Base-by-base conservation (phyloP, 495 filamentous ascomycete genomes). In the Glonium stellatum region DNA sequence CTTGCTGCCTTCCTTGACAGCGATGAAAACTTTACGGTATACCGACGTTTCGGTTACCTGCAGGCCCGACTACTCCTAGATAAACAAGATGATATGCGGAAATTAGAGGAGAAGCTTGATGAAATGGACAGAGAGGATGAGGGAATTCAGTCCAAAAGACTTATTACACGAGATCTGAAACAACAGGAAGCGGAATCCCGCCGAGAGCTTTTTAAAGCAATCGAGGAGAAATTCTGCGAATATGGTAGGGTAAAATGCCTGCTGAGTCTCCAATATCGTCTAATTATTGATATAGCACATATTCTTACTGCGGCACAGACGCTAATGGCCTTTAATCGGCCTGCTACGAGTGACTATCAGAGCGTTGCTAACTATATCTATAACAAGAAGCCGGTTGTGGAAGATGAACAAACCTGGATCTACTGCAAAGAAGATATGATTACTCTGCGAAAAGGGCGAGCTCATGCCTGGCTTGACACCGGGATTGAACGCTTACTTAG, bases 341-440 rank as follows among this genome's bases (percentile, higher is more conserved):
- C 74, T 0, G 59, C 71, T 4, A 11, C 60, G 4, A 34, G 63
- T 21, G 73, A 76, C 46, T 74, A 74, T 37, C 8, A 51, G 15
- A 75, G 69, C 48, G 70, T 76, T 0, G 58, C 67, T n/a, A 63
- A 55, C 19, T 76, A 64, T 51, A 63, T 75, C 55, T 57, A 62
- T 21, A 66, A 67, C 27, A 64, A 50, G 4, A 62, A 62, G 11
- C 64, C 63, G n/a, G 23, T 74, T 0, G 57, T 39, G 15, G 37
- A 69, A 51, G 54, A 64, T 22, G 70, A 72, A 22, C 52, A 35
- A 25, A 54, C 22, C 1, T 76, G 64, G 56, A 74, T 77, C 1
- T 65, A 68, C 31, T 55, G 65, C 5, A 72, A 71, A 63, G 75
- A 72, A 35, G 75, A 77, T 50, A 59, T 77, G 3, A 61, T 77